Evolutionary conservation across 176 grass and related monocot species (phyloP).

Genomic region (Triticum dicoccoides): DNA sequence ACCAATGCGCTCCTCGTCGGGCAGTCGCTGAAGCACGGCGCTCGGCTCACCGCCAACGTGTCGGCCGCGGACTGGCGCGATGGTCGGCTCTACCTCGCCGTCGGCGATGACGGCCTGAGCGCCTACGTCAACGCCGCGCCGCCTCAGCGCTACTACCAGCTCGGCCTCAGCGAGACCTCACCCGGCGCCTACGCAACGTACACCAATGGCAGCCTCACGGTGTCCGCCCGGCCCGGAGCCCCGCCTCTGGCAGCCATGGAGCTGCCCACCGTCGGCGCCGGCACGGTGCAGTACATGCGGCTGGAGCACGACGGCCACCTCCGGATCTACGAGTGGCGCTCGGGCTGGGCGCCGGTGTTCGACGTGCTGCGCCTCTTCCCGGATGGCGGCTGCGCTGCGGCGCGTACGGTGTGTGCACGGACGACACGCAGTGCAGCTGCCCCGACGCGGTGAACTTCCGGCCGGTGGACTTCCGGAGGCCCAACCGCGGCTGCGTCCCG

Average conservation of each 20-base stretch:
- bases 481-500: slow-evolving; percentile 50
- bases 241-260: background rate
- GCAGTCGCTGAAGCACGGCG: slow-evolving; percentile 10
- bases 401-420: slow-evolving; percentile 49
- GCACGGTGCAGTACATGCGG: slow-evolving; percentile 47
- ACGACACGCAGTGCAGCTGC: slow-evolving; percentile 50
- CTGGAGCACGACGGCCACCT: slow-evolving; percentile 53
- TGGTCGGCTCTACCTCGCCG: slow-evolving; percentile 28
- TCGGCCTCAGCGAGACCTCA: background rate
- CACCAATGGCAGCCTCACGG: slow-evolving; percentile 31
- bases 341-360: slow-evolving; percentile 20
- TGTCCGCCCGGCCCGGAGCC: background rate
- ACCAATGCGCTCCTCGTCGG: slow-evolving; percentile 45
- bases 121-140: slow-evolving; percentile 33
- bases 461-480: slow-evolving; percentile 29
- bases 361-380: slow-evolving; percentile 40
- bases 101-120: slow-evolving; percentile 4
- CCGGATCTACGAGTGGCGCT: slow-evolving; percentile 39
- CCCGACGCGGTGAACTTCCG: slow-evolving; percentile 48
- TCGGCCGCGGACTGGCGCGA: slow-evolving; percentile 1
- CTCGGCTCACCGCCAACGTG: slow-evolving; percentile 29
- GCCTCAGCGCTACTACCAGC: slow-evolving; percentile 32
- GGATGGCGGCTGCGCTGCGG: slow-evolving; percentile 36
- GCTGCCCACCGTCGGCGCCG: background rate
- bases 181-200: slow-evolving; percentile 19